Base-by-base conservation (phyloP, 345 rosid genomes). In the Firmiana major region DNA sequence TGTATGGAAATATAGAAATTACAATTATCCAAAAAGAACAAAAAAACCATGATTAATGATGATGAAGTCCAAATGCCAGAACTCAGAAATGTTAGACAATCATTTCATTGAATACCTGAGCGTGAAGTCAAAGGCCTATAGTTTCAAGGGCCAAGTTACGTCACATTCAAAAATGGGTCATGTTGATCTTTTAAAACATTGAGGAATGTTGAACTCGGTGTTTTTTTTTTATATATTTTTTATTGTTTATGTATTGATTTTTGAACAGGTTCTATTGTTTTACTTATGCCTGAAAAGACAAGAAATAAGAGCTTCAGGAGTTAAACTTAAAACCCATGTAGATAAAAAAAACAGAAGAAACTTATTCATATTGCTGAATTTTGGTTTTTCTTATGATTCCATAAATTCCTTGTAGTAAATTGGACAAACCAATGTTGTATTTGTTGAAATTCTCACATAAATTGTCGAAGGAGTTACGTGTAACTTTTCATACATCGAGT, bases 1-100 rank as follows among this genome's bases (percentile, higher is more conserved):
- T 59, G 36, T 26, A 11, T 24, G 64, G 3, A 26, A 11, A 24
- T 59, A 24, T 12, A 3, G 64, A 24, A 31, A 40, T 17, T 55
- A n/a, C 60, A 55, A 21, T 55, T 55, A 21, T 9, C 19, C 26
- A 60, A 22, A 13, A 90, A 60, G n/a, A 17, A 53, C 6, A 53
- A 43, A 59, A 13, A 13, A 12, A 6, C 19, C 38, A 60, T 11
- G 9, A 28, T 28, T 15, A 16, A 16, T 31, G 34, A 12, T 62
- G 40, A 13, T 28, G 36, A 6, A 13, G 15, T 59, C 17, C 63
- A 31, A 4, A 58, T 3, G 31, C 4, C 57, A 51, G 58, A 19
- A 19, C 9, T 11, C 6, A 24, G 0, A 12, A 26, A 24, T 22
- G 31, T 9, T n/a, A 24, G 31, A 58, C 12, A 34, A 58, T 22